phyloP scores from a whole-genome alignment of 768 basidiomycete species.

The Naematelia aurantialba region DNA sequence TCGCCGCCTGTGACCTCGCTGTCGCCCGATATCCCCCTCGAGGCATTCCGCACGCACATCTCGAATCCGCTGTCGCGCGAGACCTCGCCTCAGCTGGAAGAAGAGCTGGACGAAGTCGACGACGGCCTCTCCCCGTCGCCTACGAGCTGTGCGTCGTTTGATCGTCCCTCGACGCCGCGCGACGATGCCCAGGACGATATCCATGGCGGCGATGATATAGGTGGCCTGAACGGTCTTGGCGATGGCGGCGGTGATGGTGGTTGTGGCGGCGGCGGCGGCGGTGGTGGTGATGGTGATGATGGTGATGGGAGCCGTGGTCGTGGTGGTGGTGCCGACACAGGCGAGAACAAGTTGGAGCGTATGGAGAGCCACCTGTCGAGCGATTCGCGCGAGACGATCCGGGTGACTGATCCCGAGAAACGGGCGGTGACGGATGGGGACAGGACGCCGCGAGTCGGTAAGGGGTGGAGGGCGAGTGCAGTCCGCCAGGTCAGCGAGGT shows the following conservation, averaged over 20 bases:
- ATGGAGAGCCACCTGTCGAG: conserved; percentile 2
- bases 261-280: conserved; percentile 3
- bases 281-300: no score
- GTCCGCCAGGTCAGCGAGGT: background rate
- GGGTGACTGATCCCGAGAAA: background rate
- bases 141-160: background rate
- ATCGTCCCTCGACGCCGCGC: background rate
- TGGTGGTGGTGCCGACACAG: conserved; percentile 4
- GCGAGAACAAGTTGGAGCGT: conserved; percentile 1
- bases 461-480: conserved; percentile 9
- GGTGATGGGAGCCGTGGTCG: background rate
- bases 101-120: conserved; percentile 9
- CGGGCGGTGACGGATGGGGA: conserved; percentile 10
- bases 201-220: background rate
- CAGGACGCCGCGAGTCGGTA: conserved; percentile 14
- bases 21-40: conserved; percentile 28
- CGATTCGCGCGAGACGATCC: conserved; percentile 21
- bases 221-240: conserved; percentile 3
- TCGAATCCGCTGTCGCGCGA: conserved; percentile 19
- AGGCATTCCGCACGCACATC: conserved; percentile 24
- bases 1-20: conserved; percentile 35
- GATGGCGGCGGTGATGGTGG: background rate
- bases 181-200: conserved; percentile 4
- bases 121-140: background rate
- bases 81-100: background rate